Evolutionary conservation across 768 basidiomycete genomes (phyloP), one percentile per base, ranked within the genome.

Genomic region (Ramaria sp.): DNA sequence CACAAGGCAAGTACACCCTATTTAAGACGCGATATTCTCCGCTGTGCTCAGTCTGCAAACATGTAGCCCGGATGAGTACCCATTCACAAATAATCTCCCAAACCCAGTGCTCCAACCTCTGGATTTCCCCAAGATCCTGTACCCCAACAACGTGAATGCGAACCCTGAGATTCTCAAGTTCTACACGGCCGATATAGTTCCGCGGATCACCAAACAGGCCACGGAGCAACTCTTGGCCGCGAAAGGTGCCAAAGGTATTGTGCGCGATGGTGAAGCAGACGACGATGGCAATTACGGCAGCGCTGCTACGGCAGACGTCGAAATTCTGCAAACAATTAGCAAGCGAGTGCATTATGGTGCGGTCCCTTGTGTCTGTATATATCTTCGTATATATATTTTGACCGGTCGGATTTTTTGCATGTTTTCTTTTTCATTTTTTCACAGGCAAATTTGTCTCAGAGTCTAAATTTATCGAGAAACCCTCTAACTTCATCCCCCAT

Each of bases 231-330:
- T 90, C 28, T 77, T 85, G 25, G 73, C 79, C 7, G 69, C 71
- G 43, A 88, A 85, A 61, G 81, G 83, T 27, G 78, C 79, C 1
- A 73, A 74, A 45, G 86, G 87, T 10, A 80, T 88, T 61, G 66
- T 66, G 15, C 82, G 82, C 1, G 78, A 80, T 58, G 80, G 75
- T 20, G 85, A 88, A 65, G 79, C 74, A 64, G 83, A 92, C 59
- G 93, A 97, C 66, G 96, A 99, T 62, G 94, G 93, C 27, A 99
- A 99, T 68, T 96, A 99, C 65, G 96, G 96, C 16, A 93, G 89
- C 64, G 85, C 92, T 0, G 90, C 92, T 1, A 94, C 89, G 27
- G 79, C 96, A 56, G 96, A 99, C 64, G 80, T 99, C 25, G 94
- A 98, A 67, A 84, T 92, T 2, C 77, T 99, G n/a, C 94, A 97